These are phyloP conservation scores for Penicillium sp. DNA, from an alignment of 2,329 filamentous ascomycete species.

Conservation along the genomic window DNA sequence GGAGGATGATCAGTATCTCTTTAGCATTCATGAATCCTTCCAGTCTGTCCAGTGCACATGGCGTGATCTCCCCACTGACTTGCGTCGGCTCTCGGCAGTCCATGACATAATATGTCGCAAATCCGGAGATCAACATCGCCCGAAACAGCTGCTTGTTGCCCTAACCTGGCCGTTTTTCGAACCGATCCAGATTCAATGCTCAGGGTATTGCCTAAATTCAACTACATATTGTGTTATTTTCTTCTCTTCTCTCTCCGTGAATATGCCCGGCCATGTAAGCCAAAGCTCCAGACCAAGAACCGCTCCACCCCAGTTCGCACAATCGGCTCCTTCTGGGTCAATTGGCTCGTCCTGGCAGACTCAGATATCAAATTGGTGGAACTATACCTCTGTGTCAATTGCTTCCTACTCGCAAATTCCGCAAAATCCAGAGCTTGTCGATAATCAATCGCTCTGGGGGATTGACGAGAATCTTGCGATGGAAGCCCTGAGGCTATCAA, in stretches of 20 bases:
- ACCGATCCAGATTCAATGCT: neutral
- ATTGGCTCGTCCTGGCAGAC: conserved; percentile 14
- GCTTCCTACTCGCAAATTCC: conserved; percentile 24
- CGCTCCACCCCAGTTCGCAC: conserved; percentile 8
- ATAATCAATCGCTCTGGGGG: conserved; percentile 7
- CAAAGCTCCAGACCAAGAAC: conserved; percentile 16
- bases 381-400: conserved; percentile 1
- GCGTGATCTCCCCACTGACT: conserved; percentile 17
- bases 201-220: neutral
- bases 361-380: conserved; percentile 21
- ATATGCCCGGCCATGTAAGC: conserved; percentile 20
- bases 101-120: conserved; percentile 19
- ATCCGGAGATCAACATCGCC: conserved; percentile 15
- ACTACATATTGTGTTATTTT: neutral
- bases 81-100: conserved; percentile 25
- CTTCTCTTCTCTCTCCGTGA: conserved; percentile 2
- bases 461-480: conserved; percentile 9
- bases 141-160: conserved; percentile 7
- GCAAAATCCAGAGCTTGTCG: conserved; percentile 17
- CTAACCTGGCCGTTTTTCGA: neutral
- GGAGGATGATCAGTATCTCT: neutral
- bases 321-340: conserved; percentile 15
- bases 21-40: neutral
- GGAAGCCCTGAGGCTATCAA: conserved; percentile 18
- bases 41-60: conserved; percentile 6